phyloP scores from a whole-genome alignment of 2,329 filamentous ascomycete species.

The Aspergillus viridinutans region DNA sequence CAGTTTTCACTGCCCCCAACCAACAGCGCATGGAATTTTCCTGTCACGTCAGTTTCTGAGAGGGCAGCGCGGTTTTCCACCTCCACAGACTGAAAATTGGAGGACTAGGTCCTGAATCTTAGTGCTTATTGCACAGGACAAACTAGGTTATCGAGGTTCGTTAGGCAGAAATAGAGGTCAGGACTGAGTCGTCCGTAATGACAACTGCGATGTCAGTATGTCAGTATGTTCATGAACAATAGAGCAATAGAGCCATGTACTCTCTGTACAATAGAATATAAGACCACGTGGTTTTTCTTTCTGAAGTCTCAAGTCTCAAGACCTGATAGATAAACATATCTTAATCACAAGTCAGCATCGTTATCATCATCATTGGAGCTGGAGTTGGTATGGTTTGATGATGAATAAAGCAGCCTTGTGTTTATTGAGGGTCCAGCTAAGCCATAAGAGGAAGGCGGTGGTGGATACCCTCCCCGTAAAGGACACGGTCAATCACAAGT shows the following conservation, averaged over 20 bases:
- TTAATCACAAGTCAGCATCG: not conserved
- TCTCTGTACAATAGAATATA: not conserved
- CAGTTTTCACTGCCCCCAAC: not conserved
- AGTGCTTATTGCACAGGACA: not conserved
- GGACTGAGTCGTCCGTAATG: not conserved
- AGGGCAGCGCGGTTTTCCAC: not conserved
- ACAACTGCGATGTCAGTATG: not conserved
- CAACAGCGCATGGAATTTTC: not conserved
- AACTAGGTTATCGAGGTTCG: not conserved
- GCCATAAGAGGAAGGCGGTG: conserved; percentile 26
- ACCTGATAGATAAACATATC: not conserved
- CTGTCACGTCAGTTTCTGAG: not conserved
- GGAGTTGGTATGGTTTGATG: not conserved
- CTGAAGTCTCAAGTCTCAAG: not conserved
- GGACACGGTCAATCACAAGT: conserved; percentile 39
- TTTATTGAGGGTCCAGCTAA: not conserved
- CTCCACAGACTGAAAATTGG: not conserved
- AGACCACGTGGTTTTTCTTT: not conserved
- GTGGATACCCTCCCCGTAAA: conserved; percentile 18
- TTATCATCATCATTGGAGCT: not conserved
- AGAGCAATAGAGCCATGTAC: not conserved
- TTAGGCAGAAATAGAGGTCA: conserved; percentile 6
- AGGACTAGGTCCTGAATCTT: not conserved
- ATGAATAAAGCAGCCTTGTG: not conserved
- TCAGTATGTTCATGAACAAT: not conserved